Base-by-base conservation (phyloP, 768 basidiomycete genomes). In the Rhizopogon sp. region DNA sequence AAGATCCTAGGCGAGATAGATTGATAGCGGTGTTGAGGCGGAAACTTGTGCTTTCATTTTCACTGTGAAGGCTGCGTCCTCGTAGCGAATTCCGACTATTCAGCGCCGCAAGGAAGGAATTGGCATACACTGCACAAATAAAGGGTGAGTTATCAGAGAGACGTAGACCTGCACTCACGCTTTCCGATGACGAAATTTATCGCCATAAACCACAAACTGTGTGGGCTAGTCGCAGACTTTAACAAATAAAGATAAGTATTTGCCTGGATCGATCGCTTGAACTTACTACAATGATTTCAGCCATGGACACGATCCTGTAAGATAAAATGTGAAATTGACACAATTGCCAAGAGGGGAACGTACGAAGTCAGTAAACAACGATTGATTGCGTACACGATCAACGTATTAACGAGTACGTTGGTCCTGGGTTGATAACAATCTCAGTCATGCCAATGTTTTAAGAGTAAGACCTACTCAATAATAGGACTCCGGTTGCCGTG, bases 311-410 rank as follows among this genome's bases (percentile, higher is more conserved):
- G 6, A 47, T 31, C 28, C 65, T 66, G n/a, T 3, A 46, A 16
- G 9, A 39, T 9, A 49, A 52, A n/a, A 50, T 11, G 11, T 39
- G 20, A 52, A 22, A 28, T 40, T 39, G 22, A 5, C 11, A 37
- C 20, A 33, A 33, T 33, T 33, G 9, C 8, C 31, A 17, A 49
- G 25, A 4, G 35, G 47, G 20, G 16, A 2, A 66, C 76, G 52
- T 55, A 79, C 77, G 76, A 75, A 28, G 78, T 79, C 39, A 80
- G 60, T 11, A 80, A 56, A 52, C 77, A 79, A 5, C 78, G 77
- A 56, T 79, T 79, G 57, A 80, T 76, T 5, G 79, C 75, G 57
- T 76, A 80, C 22, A 80, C 62, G 5, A 79, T 80, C 25, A 80
- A 63, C 2, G 64, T 70, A 14, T 73, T 74, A 16, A 80, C 64